Conservation (phyloP, 148 eudicot genomes). For the Persicaria tinctoria region DNA sequence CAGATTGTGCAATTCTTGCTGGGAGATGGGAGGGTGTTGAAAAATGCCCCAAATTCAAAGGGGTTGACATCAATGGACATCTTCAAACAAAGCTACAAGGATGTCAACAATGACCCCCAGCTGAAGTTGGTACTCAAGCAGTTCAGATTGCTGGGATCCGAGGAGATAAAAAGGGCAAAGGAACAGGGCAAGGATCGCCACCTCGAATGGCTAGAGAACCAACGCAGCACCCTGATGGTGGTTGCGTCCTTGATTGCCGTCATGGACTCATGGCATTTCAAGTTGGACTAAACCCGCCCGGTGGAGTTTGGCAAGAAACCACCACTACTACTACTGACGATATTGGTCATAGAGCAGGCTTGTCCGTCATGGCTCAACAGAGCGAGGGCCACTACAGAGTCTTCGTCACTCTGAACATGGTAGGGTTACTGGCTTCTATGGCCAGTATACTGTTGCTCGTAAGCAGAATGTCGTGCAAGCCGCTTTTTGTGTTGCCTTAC, state of each 20-base stretch:
- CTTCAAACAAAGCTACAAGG: neutral
- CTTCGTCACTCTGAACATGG: neutral
- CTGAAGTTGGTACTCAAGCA: neutral
- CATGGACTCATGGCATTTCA: constrained; percentile 12
- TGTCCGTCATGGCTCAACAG: neutral
- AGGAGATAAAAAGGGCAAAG: neutral
- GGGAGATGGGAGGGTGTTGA: neutral
- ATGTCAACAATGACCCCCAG: neutral
- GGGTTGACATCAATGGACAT: constrained; percentile 13
- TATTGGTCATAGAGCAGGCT: neutral
- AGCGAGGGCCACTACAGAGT: neutral
- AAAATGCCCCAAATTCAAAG: neutral
- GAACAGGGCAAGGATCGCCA: neutral
- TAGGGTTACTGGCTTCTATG: constrained; percentile 11
- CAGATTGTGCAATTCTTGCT: constrained; percentile 9
- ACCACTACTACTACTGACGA: neutral
- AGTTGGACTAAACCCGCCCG: constrained; percentile 11
- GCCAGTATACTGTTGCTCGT: constrained; percentile 15
- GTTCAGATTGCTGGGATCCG: neutral
- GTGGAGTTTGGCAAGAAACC: constrained; percentile 10
- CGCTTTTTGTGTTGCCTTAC: neutral
- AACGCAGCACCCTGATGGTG: constrained; percentile 8
- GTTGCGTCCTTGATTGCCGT: constrained; percentile 11
- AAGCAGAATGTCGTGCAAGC: constrained; percentile 13
- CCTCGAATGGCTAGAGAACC: constrained; percentile 8